A percentile compares a stretch with the other conserved stretches of the same genome.
Conservation (phyloP, 23 red algal genomes). For the Gracilaria domingensis region DNA sequence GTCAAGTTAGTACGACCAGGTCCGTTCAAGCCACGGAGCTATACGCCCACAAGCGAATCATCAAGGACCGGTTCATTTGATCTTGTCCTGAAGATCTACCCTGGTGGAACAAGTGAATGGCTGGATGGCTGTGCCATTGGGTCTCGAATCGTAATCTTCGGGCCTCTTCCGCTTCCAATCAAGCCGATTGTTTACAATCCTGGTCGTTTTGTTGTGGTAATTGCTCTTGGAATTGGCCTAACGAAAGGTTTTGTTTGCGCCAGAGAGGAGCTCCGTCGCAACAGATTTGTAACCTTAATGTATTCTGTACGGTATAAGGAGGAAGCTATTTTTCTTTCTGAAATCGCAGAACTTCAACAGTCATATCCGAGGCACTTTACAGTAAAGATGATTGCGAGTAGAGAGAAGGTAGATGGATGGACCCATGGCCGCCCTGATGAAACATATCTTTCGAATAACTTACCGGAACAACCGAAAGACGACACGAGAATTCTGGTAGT, state of each 20-base stretch:
- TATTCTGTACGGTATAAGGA: conserved; percentile 26
- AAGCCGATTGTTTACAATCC: conserved; percentile 32
- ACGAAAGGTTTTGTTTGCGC: conserved; percentile 32
- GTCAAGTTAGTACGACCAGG: conserved; percentile 43
- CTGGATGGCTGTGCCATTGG: conserved; percentile 5
- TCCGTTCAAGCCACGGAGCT: conserved; percentile 42
- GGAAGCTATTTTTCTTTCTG: conserved; percentile 29
- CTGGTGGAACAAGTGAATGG: conserved; percentile 47
- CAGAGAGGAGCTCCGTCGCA: conserved; percentile 4
- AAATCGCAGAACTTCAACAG: conserved; percentile 25
- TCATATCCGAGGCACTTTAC: conserved; percentile 1
- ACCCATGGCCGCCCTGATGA: background rate
- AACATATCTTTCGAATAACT: background rate
- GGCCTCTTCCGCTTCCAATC: conserved; percentile 28
- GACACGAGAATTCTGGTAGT: conserved; percentile 39
- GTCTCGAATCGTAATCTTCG: conserved; percentile 11
- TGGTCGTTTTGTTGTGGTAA: conserved; percentile 11
- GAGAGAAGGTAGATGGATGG: conserved; percentile 38
- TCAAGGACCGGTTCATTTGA: conserved; percentile 14
- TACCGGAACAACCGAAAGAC: background rate
- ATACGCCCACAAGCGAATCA: conserved; percentile 47
- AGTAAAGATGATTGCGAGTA: conserved; percentile 29
- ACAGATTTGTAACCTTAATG: conserved; percentile 26
- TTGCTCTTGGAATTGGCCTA: conserved; percentile 42
- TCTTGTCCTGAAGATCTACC: conserved; percentile 40